Conservation (phyloP, 345 rosid species). For the Kandelia obovata region DNA sequence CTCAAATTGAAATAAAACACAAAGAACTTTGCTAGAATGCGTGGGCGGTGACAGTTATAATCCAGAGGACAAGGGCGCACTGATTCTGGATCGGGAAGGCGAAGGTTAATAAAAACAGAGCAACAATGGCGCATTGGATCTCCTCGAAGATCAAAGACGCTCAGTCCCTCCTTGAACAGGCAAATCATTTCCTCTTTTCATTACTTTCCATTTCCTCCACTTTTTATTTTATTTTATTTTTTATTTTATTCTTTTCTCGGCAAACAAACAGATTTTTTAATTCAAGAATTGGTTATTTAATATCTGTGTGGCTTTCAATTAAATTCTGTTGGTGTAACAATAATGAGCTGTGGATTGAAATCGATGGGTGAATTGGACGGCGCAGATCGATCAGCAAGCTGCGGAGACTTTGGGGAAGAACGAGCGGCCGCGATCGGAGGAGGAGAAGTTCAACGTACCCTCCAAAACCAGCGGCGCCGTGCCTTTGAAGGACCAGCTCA, state of each 20-base stretch:
- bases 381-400: slow-evolving; percentile 92
- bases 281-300: neutral
- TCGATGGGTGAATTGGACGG: slow-evolving; percentile 20
- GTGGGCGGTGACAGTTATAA: neutral
- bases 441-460: slow-evolving; percentile 37
- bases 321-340: neutral
- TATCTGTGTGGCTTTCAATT: neutral
- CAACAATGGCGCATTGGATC: slow-evolving; percentile 86
- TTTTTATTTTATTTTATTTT: neutral
- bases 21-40: slow-evolving; percentile 8
- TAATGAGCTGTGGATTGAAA: slow-evolving; percentile 1
- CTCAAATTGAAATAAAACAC: no score
- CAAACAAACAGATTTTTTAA: no score
- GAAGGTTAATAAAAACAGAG: neutral
- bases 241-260: neutral
- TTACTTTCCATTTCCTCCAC: neutral
- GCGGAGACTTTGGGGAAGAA: slow-evolving; percentile 83
- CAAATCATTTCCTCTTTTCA: slow-evolving; percentile 9
- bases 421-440: slow-evolving; percentile 58
- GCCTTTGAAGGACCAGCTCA: slow-evolving; percentile 80
- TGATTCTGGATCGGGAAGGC: no score
- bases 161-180: slow-evolving; percentile 84
- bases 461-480: slow-evolving; percentile 49
- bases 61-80: no score
- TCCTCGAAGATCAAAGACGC: slow-evolving; percentile 91